Evolutionary conservation across 495 filamentous ascomycete genomes (phyloP).

Genomic region (Corynascus novoguineensis): DNA sequence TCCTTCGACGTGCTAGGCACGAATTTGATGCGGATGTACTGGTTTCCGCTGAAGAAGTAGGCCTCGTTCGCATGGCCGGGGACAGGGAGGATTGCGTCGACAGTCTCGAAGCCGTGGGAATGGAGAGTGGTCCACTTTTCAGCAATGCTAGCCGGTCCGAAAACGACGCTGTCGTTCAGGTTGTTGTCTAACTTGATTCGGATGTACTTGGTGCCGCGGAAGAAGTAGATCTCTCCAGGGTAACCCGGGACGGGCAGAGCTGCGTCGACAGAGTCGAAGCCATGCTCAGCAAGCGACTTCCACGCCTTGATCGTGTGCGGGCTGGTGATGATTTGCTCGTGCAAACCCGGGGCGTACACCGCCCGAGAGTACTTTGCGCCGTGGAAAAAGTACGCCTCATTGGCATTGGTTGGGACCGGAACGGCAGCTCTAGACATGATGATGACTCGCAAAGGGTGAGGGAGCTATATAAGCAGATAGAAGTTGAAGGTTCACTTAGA

Average conservation of each 20-base stretch:
- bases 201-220: conserved; percentile 14
- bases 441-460: too few relatives aligned
- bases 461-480: too few relatives aligned
- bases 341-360: background rate
- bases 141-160: conserved; percentile 8
- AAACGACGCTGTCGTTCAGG: conserved; percentile 4
- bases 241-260: conserved; percentile 6
- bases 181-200: conserved; percentile 7
- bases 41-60: conserved; percentile 14
- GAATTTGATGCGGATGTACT: conserved; percentile 8
- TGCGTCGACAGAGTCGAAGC: conserved; percentile 3
- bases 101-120: conserved; percentile 12
- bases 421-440: background rate
- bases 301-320: background rate
- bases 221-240: conserved; percentile 6
- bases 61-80: conserved; percentile 1
- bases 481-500: too few relatives aligned
- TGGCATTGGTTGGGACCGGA: background rate
- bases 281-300: conserved; percentile 8
- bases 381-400: conserved; percentile 11
- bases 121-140: conserved; percentile 9
- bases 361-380: conserved; percentile 1
- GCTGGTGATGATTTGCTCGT: conserved; percentile 4
- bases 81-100: conserved; percentile 13
- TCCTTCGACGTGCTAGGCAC: background rate